These are phyloP conservation scores for Hortaea sp. DNA, from an alignment of 2,329 filamentous ascomycete genomes.

Conservation along the genomic window DNA sequence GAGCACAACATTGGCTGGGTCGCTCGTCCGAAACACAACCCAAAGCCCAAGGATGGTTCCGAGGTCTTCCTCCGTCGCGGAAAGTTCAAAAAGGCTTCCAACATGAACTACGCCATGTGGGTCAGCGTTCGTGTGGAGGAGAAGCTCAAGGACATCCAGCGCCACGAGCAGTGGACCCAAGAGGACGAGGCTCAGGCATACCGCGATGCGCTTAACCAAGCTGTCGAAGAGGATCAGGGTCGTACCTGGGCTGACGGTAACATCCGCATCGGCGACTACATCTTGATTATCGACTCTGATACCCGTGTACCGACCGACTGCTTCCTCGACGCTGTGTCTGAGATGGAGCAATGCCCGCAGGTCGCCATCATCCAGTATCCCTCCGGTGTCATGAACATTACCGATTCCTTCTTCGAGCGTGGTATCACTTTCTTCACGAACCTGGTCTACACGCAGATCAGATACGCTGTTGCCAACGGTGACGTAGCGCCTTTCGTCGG, in stretches of 20 bases:
- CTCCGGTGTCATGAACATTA: conserved; percentile 70
- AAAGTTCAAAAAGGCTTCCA: conserved; percentile 65
- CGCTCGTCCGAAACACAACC: conserved; percentile 39
- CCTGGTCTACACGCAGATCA: conserved; percentile 66
- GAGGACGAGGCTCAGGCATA: conserved; percentile 59
- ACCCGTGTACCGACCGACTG: conserved; percentile 70
- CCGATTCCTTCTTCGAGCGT: conserved; percentile 51
- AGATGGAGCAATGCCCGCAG: conserved; percentile 71
- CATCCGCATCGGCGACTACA: conserved; percentile 76
- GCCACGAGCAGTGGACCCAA: conserved; percentile 55
- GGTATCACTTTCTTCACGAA: conserved; percentile 41
- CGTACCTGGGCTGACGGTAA: conserved; percentile 76
- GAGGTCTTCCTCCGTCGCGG: conserved; percentile 45
- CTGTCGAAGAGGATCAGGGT: conserved; percentile 54
- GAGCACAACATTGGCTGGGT: conserved; percentile 43
- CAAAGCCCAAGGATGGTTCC: conserved; percentile 41
- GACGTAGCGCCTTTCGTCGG: conserved; percentile 72
- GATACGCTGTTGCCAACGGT: conserved; percentile 66
- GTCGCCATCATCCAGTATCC: conserved; percentile 72
- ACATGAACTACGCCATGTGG: conserved; percentile 62
- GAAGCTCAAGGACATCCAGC: conserved; percentile 48
- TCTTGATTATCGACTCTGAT: conserved; percentile 68
- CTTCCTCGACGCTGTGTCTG: conserved; percentile 66
- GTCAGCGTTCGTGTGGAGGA: conserved; percentile 59
- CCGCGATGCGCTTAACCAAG: conserved; percentile 51